Evolutionary conservation across 352 stramenopile species (phyloP), one percentile per base, ranked within the genome.

Genomic region (Phytopythium vexans): DNA sequence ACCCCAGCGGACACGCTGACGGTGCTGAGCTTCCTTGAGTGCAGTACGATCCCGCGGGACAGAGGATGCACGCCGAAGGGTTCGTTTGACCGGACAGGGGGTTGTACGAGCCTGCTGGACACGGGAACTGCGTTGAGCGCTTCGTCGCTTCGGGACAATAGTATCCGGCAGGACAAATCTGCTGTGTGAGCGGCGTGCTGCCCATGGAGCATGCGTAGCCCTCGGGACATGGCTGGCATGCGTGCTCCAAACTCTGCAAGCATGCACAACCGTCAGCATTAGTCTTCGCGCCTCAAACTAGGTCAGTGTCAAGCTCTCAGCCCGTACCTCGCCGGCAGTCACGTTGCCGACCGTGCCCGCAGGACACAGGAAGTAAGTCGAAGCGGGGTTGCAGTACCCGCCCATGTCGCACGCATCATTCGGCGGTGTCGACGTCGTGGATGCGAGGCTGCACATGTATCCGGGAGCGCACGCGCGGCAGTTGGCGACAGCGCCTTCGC

Each of bases 361-460:
- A 2, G 91, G 90, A 58, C 91, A 97, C 43, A 82, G 57, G 51
- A 92, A 92, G 43, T 93, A 92, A 0, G 74, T 94, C 6, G 72
- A 89, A 1, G 89, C 53, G 15, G 88, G 86, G 52, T 94, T 95
- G 58, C 88, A 96, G 45, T 95, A 97, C 6, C 83, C 86, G 3
- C 89, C 89, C 62, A 95, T 89, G 0, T 83, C 82, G 49, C 89
- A 98, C n/a, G 88, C 86, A 43, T 89, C 87, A 44, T 86, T 58
- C 10, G 67, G 69, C 34, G 90, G 88, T n/a, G 87, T 94, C 33
- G 92, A 75, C 15, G 56, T 79, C 27, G 69, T 90, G 1, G 88
- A 93, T 8, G 84, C 91, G 32, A 90, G 70, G 4, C 77, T 68
- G 52, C 85, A 94, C 50, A 86, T 89, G 66, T 92, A 94, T 14